Evolutionary conservation across 192 early-diverging fungal genomes (phyloP), one percentile per base, ranked within the genome.

Genomic region (Blastocladiella britannica): DNA sequence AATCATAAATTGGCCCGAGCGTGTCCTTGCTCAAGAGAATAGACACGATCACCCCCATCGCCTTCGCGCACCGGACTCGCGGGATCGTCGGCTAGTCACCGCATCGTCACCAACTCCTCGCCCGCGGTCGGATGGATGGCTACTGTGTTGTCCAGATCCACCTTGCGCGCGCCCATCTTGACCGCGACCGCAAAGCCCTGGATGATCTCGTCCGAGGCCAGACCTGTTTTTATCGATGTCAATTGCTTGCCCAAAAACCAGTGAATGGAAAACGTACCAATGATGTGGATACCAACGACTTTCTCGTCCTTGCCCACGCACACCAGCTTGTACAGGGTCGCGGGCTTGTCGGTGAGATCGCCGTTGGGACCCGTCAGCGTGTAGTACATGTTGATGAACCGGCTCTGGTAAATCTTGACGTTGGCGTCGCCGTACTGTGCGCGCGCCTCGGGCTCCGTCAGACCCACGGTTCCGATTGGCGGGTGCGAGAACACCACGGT

Each of bases 151-250:
- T 95, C 94, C 73, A 98, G 89, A 66, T 97, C 88, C n/a, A 72
- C 79, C 72, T 97, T 97, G 53, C 88, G 94, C n/a, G 93, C 93
- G 23, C 92, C 94, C 94, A 97, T 95, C 70, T 91, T 89, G 55
- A 97, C 67, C 23, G 94, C 94, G 28, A 98, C 91, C 51, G 86
- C 82, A 68, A 98, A 95, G 28, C 94, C 92, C 77, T 97, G 91
- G 57, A 97, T 66, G 58, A 79, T 74, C 58, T 79, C 77, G 28
- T 54, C 54, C 28, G 28, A 54, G 15, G 15, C 54, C 15, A 54
- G 26, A 51, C n/a, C 18, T 51, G n/a, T 18, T 18, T 18, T n/a
- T n/a, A n/a, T n/a, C n/a, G n/a, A n/a, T 26, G 20, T n/a, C n/a
- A 55, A 56, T 51, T 53, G 28, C 26, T 20, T 4, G 9, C 27